Conservation (phyloP, 495 filamentous ascomycete species). For the Thozetella sp. region DNA sequence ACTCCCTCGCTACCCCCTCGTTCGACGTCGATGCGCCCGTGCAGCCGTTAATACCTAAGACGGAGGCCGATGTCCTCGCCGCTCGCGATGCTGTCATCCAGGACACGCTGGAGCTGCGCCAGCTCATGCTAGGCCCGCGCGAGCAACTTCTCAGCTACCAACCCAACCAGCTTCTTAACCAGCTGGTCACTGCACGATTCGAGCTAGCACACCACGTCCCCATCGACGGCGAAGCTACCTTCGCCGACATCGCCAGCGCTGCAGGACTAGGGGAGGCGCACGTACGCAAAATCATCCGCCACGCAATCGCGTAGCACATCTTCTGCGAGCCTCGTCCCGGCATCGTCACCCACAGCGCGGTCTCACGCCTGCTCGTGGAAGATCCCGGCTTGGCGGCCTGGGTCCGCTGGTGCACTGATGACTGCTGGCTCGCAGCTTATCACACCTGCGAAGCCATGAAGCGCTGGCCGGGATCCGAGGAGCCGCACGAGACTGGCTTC, state of each 20-base stretch:
- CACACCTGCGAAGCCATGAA: slow-evolving; percentile 18
- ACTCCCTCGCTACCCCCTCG: slow-evolving; percentile 12
- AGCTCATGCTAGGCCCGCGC: slow-evolving; percentile 16
- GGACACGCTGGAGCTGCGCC: slow-evolving; percentile 13
- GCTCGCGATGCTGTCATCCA: slow-evolving; percentile 12
- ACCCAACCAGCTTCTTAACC: slow-evolving; percentile 7
- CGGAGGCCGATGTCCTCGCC: slow-evolving; percentile 6
- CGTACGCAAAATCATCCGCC: slow-evolving; percentile 38
- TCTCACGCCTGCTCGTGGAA: slow-evolving; percentile 30
- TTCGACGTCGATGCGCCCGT: slow-evolving; percentile 8
- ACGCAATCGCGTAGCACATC: slow-evolving; percentile 42
- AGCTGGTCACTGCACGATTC: slow-evolving; percentile 11
- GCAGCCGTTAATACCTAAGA: slow-evolving; percentile 2
- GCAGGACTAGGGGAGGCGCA: slow-evolving; percentile 21
- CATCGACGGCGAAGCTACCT: slow-evolving; percentile 26
- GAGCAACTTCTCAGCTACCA: slow-evolving; percentile 18
- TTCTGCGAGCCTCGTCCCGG: slow-evolving; percentile 43
- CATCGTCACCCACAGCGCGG: slow-evolving; percentile 40
- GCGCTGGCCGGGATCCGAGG: slow-evolving; percentile 17
- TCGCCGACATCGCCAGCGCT: slow-evolving; percentile 24
- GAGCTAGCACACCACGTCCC: slow-evolving; percentile 24
- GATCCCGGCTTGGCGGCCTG: slow-evolving; percentile 25
- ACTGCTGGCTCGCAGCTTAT: slow-evolving; percentile 33
- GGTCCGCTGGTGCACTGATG: slow-evolving; percentile 32
- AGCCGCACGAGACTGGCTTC: slow-evolving; percentile 34